phyloP scores from a whole-genome alignment of 164 flowering plant genomes.

The Cinnamomum chago region DNA sequence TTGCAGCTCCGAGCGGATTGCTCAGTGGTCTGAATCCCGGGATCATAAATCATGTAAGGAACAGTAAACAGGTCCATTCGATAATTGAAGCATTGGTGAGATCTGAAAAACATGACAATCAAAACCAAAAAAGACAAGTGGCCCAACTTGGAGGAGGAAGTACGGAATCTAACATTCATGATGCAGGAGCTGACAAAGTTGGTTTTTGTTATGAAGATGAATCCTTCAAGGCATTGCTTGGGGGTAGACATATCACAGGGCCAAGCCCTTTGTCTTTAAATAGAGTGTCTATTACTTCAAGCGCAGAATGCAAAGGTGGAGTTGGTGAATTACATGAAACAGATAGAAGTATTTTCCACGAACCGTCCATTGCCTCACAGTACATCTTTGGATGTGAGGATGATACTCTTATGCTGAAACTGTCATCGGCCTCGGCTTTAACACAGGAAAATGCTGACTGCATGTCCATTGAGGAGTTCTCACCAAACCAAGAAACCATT shows the following conservation, averaged over 20 bases:
- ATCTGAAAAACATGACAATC: constrained; percentile 43
- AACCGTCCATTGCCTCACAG: constrained; percentile 19
- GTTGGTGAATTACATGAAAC: constrained; percentile 19
- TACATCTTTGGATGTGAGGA: constrained; percentile 21
- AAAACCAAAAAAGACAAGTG: constrained; percentile 20
- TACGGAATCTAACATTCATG: constrained; percentile 18
- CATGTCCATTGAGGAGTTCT: constrained; percentile 38
- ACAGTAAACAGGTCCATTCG: constrained; percentile 91
- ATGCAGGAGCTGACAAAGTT: constrained; percentile 14
- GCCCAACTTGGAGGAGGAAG: constrained; percentile 21
- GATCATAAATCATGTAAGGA: constrained; percentile 91
- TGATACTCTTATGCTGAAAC: constrained; percentile 31
- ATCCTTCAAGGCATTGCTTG: constrained; percentile 8
- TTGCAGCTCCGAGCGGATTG: constrained; percentile 95
- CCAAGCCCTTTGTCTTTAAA: constrained; percentile 9
- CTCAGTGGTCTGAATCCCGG: constrained; percentile 85
- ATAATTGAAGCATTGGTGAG: constrained; percentile 78
- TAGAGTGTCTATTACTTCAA: constrained; percentile 12
- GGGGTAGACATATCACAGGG: constrained; percentile 17
- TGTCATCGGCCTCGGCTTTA: constrained; percentile 40
- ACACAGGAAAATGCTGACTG: constrained; percentile 37
- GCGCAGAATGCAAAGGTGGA: constrained; percentile 23
- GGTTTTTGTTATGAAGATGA: constrained; percentile 16
- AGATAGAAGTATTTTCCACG: constrained; percentile 16
- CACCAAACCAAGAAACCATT: constrained; percentile 33